These are phyloP conservation scores for Boletellus emodensis DNA, from an alignment of 768 basidiomycete genomes.

Conservation along the genomic window DNA sequence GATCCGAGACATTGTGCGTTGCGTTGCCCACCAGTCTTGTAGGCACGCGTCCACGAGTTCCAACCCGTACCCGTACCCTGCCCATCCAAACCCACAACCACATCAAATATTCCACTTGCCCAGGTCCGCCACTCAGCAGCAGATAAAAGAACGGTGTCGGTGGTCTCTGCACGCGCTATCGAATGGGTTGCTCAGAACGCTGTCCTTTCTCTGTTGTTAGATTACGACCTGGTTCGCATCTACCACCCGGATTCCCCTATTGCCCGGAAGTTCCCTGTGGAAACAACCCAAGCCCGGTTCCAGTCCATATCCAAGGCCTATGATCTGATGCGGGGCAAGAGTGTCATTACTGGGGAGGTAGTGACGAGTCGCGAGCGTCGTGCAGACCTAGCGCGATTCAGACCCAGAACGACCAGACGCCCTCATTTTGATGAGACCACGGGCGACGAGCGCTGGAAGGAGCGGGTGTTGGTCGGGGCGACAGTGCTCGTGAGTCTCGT, in stretches of 20 bases:
- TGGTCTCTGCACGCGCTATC: slow-evolving; percentile 7
- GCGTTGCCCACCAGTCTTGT: slow-evolving; percentile 5
- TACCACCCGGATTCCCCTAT: slow-evolving; percentile 72
- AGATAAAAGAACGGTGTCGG: slow-evolving; percentile 59
- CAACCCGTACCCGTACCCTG: slow-evolving; percentile 49
- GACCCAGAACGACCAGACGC: slow-evolving; percentile 34
- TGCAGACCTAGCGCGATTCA: slow-evolving; percentile 40
- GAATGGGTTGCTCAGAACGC: not conserved
- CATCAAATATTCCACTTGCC: slow-evolving; percentile 65
- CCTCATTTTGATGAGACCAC: slow-evolving; percentile 43
- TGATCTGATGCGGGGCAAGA: slow-evolving; percentile 54
- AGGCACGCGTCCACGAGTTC: slow-evolving; percentile 18
- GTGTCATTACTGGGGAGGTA: slow-evolving; percentile 18
- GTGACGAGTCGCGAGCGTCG: slow-evolving; percentile 13
- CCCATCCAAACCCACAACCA: slow-evolving; percentile 48
- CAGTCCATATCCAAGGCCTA: slow-evolving; percentile 69
- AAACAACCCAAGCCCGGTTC: slow-evolving; percentile 59
- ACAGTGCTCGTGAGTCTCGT: slow-evolving; percentile 43
- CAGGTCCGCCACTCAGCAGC: slow-evolving; percentile 43
- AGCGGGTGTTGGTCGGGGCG: slow-evolving; percentile 53
- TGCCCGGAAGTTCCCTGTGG: slow-evolving; percentile 39
- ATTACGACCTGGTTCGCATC: slow-evolving; percentile 74
- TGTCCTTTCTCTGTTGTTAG: slow-evolving; percentile 31
- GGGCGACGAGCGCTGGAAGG: slow-evolving; percentile 65
- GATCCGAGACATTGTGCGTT: slow-evolving; percentile 6